A percentile compares a stretch with the other conserved stretches of the same genome.
These are phyloP conservation scores for Sutorius australiensis DNA, from an alignment of 768 basidiomycete species.

Conservation along the genomic window DNA sequence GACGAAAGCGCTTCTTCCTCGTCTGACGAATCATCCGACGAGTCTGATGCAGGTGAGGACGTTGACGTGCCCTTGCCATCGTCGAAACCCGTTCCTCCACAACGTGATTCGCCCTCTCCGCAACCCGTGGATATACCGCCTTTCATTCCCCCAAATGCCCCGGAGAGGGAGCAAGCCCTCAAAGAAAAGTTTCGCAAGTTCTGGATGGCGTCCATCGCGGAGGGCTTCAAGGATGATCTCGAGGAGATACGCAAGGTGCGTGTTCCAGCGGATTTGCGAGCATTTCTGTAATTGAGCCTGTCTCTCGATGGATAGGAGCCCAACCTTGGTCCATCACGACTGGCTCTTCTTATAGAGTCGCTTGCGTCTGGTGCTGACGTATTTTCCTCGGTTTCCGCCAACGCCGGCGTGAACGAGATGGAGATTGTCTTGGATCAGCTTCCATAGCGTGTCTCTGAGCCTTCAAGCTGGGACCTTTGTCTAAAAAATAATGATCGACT, in stretches of 20 bases:
- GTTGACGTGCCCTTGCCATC: background rate
- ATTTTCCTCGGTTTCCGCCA: constrained; percentile 45
- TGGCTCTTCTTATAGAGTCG: constrained; percentile 77
- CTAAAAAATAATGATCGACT: background rate
- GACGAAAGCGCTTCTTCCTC: constrained; percentile 17
- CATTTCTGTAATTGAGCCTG: background rate
- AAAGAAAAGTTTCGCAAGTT: constrained; percentile 74
- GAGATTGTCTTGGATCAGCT: constrained; percentile 58
- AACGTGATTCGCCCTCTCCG: constrained; percentile 28
- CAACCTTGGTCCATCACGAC: constrained; percentile 60
- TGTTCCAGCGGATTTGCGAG: constrained; percentile 5
- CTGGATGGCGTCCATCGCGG: constrained; percentile 82
- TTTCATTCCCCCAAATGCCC: constrained; percentile 45
- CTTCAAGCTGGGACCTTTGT: background rate
- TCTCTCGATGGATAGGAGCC: constrained; percentile 45
- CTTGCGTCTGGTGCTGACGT: constrained; percentile 76
- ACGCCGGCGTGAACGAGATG: constrained; percentile 58
- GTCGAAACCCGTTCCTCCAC: background rate
- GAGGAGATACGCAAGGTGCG: constrained; percentile 77
- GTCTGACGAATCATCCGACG: constrained; percentile 13
- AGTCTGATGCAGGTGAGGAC: constrained; percentile 1
- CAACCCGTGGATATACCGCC: constrained; percentile 43
- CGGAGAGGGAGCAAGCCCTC: constrained; percentile 48
- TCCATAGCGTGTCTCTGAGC: background rate
- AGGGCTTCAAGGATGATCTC: constrained; percentile 81